A percentile compares a stretch with the other conserved stretches of the same genome.
Evolutionary conservation across 2,329 filamentous ascomycete species (phyloP).

Genomic region (Chaetomium globosum): DNA sequence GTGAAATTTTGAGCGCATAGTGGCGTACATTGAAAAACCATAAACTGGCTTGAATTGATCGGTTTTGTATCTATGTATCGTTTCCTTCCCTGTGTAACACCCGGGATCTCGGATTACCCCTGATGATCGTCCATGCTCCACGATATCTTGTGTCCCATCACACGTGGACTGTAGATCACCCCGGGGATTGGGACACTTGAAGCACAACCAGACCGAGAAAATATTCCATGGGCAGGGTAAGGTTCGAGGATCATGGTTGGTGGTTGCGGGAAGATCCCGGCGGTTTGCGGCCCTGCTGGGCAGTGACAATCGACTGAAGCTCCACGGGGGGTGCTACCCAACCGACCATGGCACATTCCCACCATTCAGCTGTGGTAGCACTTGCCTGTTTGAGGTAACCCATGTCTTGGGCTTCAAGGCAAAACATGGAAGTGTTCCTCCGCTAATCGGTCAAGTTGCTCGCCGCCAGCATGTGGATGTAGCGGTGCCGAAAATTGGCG

Average conservation of each 20-base stretch:
- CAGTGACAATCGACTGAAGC: not conserved
- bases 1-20: not conserved
- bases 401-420: not conserved
- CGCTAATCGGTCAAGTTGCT: not conserved
- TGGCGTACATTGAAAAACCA: not conserved
- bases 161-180: not conserved
- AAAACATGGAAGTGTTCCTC: not conserved
- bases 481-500: not conserved
- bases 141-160: not conserved
- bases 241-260: no score
- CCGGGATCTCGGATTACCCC: not conserved
- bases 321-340: not conserved
- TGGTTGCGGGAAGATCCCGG: not conserved
- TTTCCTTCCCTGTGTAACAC: not conserved
- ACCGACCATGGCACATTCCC: slow-evolving; percentile 3
- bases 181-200: not conserved
- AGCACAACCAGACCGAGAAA: not conserved
- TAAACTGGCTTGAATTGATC: not conserved
- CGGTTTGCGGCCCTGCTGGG: not conserved
- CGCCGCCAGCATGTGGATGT: not conserved
- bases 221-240: not conserved
- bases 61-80: not conserved
- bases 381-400: not conserved
- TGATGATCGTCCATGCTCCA: not conserved
- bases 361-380: not conserved